Evolutionary conservation across 768 basidiomycete species (phyloP).

Genomic region (Cystofilobasidium bisporidii): DNA sequence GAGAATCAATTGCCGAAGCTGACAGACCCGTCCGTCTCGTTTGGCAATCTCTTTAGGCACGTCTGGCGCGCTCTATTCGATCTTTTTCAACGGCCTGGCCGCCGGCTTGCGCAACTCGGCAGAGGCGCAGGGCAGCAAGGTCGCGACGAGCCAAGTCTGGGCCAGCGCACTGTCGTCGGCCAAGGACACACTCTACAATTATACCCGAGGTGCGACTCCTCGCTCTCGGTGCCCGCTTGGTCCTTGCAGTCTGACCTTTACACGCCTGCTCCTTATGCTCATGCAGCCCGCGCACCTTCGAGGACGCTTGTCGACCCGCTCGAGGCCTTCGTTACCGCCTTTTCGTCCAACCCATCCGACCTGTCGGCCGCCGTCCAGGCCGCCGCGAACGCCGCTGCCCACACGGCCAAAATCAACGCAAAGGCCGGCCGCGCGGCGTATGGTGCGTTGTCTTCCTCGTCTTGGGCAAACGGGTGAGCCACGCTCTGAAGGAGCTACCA

Average conservation of each 20-base stretch:
- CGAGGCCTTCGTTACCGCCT: slow-evolving; percentile 57
- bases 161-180: slow-evolving; percentile 32
- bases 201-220: slow-evolving; percentile 50
- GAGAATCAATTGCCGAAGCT: too few relatives aligned
- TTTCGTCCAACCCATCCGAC: slow-evolving; percentile 41
- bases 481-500: too few relatives aligned
- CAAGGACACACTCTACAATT: slow-evolving; percentile 32
- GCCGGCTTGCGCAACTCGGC: slow-evolving; percentile 28
- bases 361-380: slow-evolving; percentile 52
- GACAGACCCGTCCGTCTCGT: too few relatives aligned
- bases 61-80: slow-evolving; percentile 33
- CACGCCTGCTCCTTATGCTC: neutral
- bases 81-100: slow-evolving; percentile 33
- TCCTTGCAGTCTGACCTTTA: too few relatives aligned
- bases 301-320: slow-evolving; percentile 85
- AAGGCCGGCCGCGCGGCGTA: slow-evolving; percentile 85
- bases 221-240: too few relatives aligned
- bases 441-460: too few relatives aligned
- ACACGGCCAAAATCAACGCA: slow-evolving; percentile 64
- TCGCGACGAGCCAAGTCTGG: slow-evolving; percentile 29
- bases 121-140: slow-evolving; percentile 2
- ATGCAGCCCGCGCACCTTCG: slow-evolving; percentile 64
- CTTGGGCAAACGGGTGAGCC: too few relatives aligned
- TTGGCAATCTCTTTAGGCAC: slow-evolving; percentile 12
- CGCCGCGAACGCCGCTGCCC: slow-evolving; percentile 58